phyloP scores from a whole-genome alignment of 2,329 filamentous ascomycete species.

The Venturia asperata region DNA sequence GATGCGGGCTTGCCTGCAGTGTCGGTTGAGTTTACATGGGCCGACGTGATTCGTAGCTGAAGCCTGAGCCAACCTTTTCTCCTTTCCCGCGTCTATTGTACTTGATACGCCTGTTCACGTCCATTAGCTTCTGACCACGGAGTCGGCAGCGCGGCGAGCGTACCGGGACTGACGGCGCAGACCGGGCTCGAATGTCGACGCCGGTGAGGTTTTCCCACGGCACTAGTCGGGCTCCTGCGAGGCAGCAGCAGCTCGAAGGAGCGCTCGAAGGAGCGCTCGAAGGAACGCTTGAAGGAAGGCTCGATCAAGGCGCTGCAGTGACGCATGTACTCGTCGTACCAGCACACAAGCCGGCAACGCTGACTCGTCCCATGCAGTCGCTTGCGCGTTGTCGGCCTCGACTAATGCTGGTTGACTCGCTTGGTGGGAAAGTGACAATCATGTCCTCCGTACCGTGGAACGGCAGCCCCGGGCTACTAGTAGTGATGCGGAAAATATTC shows the following conservation, averaged over 20 bases:
- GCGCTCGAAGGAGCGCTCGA: not conserved
- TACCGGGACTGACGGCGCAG: not conserved
- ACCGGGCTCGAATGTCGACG: too few relatives aligned
- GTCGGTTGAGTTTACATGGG: not conserved
- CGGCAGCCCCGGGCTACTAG: too few relatives aligned
- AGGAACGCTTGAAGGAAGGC: slow-evolving; percentile 1
- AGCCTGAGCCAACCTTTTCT: slow-evolving; percentile 5
- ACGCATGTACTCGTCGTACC: not conserved
- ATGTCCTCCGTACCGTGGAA: too few relatives aligned
- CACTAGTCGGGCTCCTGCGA: too few relatives aligned
- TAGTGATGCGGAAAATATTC: slow-evolving; percentile 7
- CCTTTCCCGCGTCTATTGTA: slow-evolving; percentile 5
- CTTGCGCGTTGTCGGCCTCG: not conserved
- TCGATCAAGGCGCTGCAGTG: too few relatives aligned
- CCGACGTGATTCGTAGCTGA: not conserved
- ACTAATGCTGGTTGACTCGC: slow-evolving; percentile 6
- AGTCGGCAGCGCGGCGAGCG: not conserved
- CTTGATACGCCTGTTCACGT: slow-evolving; percentile 10
- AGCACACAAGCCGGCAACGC: not conserved
- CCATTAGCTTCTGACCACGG: not conserved
- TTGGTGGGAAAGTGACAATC: not conserved
- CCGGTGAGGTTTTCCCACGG: too few relatives aligned
- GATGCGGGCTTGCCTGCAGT: slow-evolving; percentile 1
- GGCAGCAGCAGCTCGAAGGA: not conserved
- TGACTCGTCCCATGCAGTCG: not conserved